Conservation (phyloP, 1,284 basidiomycete species). For the Neonothopanus nambi region DNA sequence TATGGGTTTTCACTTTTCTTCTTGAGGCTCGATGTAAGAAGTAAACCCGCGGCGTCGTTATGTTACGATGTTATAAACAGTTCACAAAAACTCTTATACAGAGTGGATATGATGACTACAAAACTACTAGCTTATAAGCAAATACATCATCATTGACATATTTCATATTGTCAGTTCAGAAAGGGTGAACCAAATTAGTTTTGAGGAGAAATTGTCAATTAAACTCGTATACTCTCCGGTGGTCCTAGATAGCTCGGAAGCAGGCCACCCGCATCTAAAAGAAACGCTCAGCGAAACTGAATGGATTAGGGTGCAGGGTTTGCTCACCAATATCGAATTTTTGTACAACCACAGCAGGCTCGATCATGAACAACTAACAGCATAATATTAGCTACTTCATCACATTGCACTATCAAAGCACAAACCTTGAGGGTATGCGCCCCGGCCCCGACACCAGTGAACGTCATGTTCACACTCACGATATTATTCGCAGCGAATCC, state of each 20-base stretch:
- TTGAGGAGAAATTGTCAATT: neutral
- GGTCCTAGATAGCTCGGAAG: constrained; percentile 59
- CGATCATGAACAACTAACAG: constrained; percentile 54
- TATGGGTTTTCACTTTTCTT: too few relatives aligned
- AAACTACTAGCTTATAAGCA: too few relatives aligned
- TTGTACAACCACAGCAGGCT: constrained; percentile 61
- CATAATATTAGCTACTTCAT: neutral
- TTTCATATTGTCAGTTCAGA: too few relatives aligned
- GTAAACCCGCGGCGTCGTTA: too few relatives aligned
- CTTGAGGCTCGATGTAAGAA: too few relatives aligned
- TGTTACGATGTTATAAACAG: too few relatives aligned
- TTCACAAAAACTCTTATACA: too few relatives aligned
- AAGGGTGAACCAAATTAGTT: too few relatives aligned
- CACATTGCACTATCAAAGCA: constrained; percentile 3
- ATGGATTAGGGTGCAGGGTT: too few relatives aligned
- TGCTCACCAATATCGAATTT: constrained; percentile 59
- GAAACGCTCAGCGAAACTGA: too few relatives aligned
- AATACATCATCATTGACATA: too few relatives aligned
- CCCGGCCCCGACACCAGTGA: constrained; percentile 44
- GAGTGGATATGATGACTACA: too few relatives aligned
- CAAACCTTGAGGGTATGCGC: constrained; percentile 58
- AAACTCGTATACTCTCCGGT: constrained; percentile 50
- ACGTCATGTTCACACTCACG: constrained; percentile 38
- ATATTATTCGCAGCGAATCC: constrained; percentile 58
- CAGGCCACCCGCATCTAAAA: constrained; percentile 55